A percentile compares a stretch with the other conserved stretches of the same genome.
Evolutionary conservation across 2,329 filamentous ascomycete genomes (phyloP).

Genomic region (Pseudocercospora musae): DNA sequence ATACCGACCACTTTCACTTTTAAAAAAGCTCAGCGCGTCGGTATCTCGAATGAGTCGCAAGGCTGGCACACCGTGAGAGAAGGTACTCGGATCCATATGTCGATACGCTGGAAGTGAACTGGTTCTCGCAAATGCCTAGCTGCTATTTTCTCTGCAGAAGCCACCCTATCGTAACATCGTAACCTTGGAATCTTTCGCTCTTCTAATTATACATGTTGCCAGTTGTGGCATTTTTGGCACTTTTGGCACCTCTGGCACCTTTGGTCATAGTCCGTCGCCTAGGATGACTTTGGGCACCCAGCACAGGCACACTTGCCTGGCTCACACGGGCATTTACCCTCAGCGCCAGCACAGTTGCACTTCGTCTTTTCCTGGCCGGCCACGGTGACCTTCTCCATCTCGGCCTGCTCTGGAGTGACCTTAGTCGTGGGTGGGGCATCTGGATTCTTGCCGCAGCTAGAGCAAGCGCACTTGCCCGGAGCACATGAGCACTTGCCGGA

Average conservation of each 20-base stretch:
- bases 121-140: neutral
- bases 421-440: slow-evolving; percentile 28
- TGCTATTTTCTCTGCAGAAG: neutral
- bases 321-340: slow-evolving; percentile 47
- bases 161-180: neutral
- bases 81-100: neutral
- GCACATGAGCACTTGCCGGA: slow-evolving; percentile 45
- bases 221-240: too few relatives aligned
- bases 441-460: slow-evolving; percentile 47
- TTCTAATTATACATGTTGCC: neutral
- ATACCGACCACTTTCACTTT: too few relatives aligned
- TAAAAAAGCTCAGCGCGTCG: neutral
- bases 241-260: too few relatives aligned
- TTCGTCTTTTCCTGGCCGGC: slow-evolving; percentile 46
- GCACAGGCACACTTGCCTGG: slow-evolving; percentile 48
- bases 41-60: neutral
- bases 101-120: neutral
- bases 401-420: slow-evolving; percentile 32
- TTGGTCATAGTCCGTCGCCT: slow-evolving; percentile 1
- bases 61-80: neutral
- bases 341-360: slow-evolving; percentile 49
- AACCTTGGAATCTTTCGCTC: neutral
- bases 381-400: slow-evolving; percentile 51
- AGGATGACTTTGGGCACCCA: slow-evolving; percentile 44
- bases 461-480: slow-evolving; percentile 46